Base-by-base conservation (phyloP, 805 yeast genomes). In the Hanseniaspora lachancei region DNA sequence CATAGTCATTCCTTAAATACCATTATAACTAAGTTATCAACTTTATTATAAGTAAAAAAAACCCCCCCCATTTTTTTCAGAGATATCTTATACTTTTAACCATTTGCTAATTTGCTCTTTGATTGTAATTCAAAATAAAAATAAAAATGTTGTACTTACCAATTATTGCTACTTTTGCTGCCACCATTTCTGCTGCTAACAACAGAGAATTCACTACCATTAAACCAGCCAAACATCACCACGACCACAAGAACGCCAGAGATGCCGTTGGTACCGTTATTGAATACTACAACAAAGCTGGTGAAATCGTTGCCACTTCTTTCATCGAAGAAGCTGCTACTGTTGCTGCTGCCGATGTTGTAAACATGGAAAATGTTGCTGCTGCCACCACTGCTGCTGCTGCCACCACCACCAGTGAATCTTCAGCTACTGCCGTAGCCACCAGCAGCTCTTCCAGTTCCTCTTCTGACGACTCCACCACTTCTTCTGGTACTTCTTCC, bases 401-500 rank as follows among this genome's bases (percentile, higher is more conserved):
- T 35, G 43, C 66, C 21, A 56, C 70, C 23, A 24, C 69, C 38
- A 54, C 63, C 23, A 47, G 61, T 47, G 57, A 62, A 18, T 55
- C 63, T 35, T 51, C 65, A 16, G 35, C 65, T 29, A 23, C 63
- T 20, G 36, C 69, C 21, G 32, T 62, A 12, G 51, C 70, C 42
- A 59, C 70, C 13, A 65, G 9, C 9, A 58, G 66, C 18, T 54
- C 66, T 21, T 35, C 64, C 15, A 21, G 60, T 7, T 15, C 71
- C 16, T 42, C 72, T 32, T 42, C 71, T 23, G 66, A 57, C 58
- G 65, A 24, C 93, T 68, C 76, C 86, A 60, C 55, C 72, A 70
- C 76, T 58, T 86, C 73, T 72, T 62, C 72, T 12, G 73, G 68
- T 62, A 93, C 96, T 64, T 60, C 75, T 57, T 72, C 68, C 46